phyloP scores from a whole-genome alignment of 768 basidiomycete genomes.

The Fomitopsis pulvina region DNA sequence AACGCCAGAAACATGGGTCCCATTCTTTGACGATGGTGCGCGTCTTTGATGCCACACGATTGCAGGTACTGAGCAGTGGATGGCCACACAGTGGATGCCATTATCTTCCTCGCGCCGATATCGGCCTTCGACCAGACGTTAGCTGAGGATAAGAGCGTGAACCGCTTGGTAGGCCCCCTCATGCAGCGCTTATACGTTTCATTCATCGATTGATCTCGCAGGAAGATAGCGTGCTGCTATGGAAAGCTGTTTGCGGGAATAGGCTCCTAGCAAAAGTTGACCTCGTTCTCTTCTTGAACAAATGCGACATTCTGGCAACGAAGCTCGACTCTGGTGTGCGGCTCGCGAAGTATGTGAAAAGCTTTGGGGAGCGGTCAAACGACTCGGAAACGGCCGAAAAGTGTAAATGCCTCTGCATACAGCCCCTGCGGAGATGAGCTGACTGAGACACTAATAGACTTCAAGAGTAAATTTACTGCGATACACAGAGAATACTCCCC shows the following conservation, averaged over 20 bases:
- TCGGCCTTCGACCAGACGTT: conserved; percentile 51
- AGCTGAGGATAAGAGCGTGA: conserved; percentile 44
- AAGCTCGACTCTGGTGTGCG: conserved; percentile 62
- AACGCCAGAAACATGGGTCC: conserved; percentile 41
- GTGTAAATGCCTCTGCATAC: conserved; percentile 37
- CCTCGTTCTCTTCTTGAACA: conserved; percentile 77
- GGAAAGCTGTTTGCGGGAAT: conserved; percentile 69
- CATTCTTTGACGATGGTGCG: conserved; percentile 49
- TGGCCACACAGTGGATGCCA: conserved; percentile 25
- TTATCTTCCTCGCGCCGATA: conserved; percentile 56
- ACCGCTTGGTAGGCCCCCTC: conserved; percentile 35
- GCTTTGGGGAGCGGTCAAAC: conserved; percentile 62
- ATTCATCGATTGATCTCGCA: conserved; percentile 20
- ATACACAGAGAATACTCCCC: conserved; percentile 76
- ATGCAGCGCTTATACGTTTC: not conserved
- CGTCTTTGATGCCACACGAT: not conserved
- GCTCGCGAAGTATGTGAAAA: conserved; percentile 62
- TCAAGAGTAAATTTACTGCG: conserved; percentile 64
- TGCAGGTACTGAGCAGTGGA: not conserved
- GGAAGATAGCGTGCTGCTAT: conserved; percentile 75
- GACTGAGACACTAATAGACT: conserved; percentile 33
- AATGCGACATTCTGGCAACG: conserved; percentile 64
- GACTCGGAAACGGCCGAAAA: conserved; percentile 61
- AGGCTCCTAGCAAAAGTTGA: conserved; percentile 64
- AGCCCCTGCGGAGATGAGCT: not conserved